Percentiles rank a stretch among this genome's conserved stretches.
phyloP scores from a whole-genome alignment of 768 basidiomycete genomes.

The Boletales sp. region DNA sequence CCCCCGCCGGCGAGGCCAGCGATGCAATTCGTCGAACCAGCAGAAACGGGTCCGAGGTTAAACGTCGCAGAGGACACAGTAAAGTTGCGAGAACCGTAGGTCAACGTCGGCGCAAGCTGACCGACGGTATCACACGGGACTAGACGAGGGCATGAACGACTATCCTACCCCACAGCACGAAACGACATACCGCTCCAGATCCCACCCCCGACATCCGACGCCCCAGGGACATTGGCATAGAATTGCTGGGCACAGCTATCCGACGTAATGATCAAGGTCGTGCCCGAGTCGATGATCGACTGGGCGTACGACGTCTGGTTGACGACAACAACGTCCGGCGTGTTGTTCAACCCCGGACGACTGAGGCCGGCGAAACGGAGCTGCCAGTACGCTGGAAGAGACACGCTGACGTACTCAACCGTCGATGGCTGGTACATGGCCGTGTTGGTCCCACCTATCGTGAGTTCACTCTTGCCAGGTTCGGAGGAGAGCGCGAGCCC shows the following conservation, averaged over 20 bases:
- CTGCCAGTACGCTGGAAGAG: constrained; percentile 36
- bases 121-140: constrained; percentile 32
- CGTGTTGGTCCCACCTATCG: constrained; percentile 51
- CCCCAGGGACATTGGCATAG: constrained; percentile 31
- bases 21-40: constrained; percentile 33
- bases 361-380: constrained; percentile 29
- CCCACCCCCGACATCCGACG: constrained; percentile 25
- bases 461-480: constrained; percentile 45
- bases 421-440: constrained; percentile 40
- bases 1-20: constrained; percentile 35
- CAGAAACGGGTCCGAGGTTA: constrained; percentile 39
- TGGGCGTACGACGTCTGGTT: constrained; percentile 16
- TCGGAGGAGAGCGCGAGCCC: constrained; percentile 45
- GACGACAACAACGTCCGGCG: constrained; percentile 23
- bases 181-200: constrained; percentile 33
- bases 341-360: constrained; percentile 18
- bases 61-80: constrained; percentile 33
- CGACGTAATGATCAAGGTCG: constrained; percentile 27
- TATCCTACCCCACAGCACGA: background rate
- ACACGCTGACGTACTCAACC: constrained; percentile 37
- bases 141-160: constrained; percentile 5
- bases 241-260: constrained; percentile 22
- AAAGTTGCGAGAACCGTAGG: constrained; percentile 39
- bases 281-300: constrained; percentile 36
- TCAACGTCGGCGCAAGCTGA: constrained; percentile 30